Evolutionary conservation across 495 filamentous ascomycete species (phyloP), one percentile per base, ranked within the genome.

Genomic region (Daldinia childiae): DNA sequence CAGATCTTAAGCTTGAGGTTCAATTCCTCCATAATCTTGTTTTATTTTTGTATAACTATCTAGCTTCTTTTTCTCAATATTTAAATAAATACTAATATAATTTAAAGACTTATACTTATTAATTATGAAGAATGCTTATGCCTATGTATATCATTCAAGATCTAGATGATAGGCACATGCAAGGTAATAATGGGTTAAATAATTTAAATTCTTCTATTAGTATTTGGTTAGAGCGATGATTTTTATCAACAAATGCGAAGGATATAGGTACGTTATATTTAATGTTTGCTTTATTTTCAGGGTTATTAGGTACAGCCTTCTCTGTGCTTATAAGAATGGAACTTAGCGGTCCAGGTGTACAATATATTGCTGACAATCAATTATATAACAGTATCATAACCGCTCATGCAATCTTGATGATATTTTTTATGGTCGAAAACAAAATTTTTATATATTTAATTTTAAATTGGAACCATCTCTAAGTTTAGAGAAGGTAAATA

Each of bases 201-300:
- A 51, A 4, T 51, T 51, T 51, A 51, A 51, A 51, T 51, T 51
- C 48, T 51, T 51, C 48, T 51, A 27, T 51, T 51, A 51, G 48
- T 51, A 51, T 51, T 51, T 51, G 48, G 48, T 51, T 51, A 51
- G 48, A 51, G 24, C 48, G 48, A 51, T 51, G 48, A 51, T 51
- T 51, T 27, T 51, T 21, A 51, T 51, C 48, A 51, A 51, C 48
- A 51, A 51, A 51, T 51, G 48, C 48, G 24, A 51, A 51, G 48
- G 48, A 51, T 51, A 51, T 51, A 24, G 48, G 48, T 24, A 51
- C 48, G 24, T 51, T 51, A 51, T 51, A 51, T 12, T 51, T 51
- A 51, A 51, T 51, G 48, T 51, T 51, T 51, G 48, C 48, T 51
- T 51, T 51, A 51, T 51, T 51, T 51, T 51, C 48, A 51, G 48